These are phyloP conservation scores for Lichtheimia ornata DNA, from an alignment of 371 early-diverging fungal genomes.

Conservation along the genomic window DNA sequence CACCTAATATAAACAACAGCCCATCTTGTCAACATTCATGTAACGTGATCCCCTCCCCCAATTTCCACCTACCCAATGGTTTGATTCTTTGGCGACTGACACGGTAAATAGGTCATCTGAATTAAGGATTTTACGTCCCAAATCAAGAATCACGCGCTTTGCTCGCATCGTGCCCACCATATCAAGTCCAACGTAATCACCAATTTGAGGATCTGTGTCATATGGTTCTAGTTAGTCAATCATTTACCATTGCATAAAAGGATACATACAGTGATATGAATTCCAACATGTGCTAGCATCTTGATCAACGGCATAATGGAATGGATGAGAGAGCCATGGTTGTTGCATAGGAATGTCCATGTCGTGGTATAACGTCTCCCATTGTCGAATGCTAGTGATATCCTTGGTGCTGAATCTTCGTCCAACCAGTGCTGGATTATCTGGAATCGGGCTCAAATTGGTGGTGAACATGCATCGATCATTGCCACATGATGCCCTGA, in stretches of 20 bases:
- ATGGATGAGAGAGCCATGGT: constrained; percentile 44
- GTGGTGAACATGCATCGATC: constrained; percentile 64
- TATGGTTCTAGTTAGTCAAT: not conserved
- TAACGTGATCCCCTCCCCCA: too few relatives aligned
- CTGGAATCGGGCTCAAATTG: constrained; percentile 52
- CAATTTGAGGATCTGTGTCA: constrained; percentile 26
- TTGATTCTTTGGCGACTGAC: constrained; percentile 10
- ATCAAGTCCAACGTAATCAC: constrained; percentile 52
- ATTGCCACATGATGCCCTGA: constrained; percentile 34
- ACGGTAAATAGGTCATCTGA: constrained; percentile 29
- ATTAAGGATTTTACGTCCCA: constrained; percentile 4
- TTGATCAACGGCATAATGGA: constrained; percentile 61
- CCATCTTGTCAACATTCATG: too few relatives aligned
- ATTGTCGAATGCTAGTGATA: constrained; percentile 41
- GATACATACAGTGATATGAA: constrained; percentile 33
- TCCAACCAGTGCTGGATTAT: not conserved
- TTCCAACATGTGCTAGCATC: constrained; percentile 61
- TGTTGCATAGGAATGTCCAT: constrained; percentile 30
- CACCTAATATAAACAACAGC: too few relatives aligned
- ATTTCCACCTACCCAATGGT: constrained; percentile 6
- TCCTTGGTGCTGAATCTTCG: constrained; percentile 29
- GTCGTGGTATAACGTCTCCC: constrained; percentile 33
- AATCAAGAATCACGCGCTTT: constrained; percentile 29
- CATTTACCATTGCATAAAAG: not conserved
- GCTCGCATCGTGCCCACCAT: constrained; percentile 46